Conservation (phyloP, 2,329 filamentous ascomycete genomes). For the Pestalotiopsis fici region DNA sequence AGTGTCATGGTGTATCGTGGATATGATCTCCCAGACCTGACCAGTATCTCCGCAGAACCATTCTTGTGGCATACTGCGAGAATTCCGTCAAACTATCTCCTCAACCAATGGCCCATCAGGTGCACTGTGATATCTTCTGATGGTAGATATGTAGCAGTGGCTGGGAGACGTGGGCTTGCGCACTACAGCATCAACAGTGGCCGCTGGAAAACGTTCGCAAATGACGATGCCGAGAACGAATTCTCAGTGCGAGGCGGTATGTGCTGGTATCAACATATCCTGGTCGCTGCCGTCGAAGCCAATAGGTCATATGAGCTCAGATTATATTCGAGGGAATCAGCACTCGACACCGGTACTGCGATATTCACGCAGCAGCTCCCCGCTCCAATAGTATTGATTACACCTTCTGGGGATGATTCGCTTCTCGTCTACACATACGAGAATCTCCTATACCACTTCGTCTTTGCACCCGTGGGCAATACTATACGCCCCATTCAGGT, state of each 20-base stretch:
- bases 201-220: constrained; percentile 92
- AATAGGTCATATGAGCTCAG: constrained; percentile 82
- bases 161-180: constrained; percentile 86
- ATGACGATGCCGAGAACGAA: constrained; percentile 78
- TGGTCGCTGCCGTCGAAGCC: constrained; percentile 90
- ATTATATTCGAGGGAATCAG: constrained; percentile 86
- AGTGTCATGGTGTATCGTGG: constrained; percentile 92
- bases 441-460: constrained; percentile 92
- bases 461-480: constrained; percentile 74
- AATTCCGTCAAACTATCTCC: constrained; percentile 80
- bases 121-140: constrained; percentile 87
- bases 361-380: constrained; percentile 78
- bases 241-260: constrained; percentile 94
- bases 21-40: constrained; percentile 87
- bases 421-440: constrained; percentile 96
- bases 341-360: constrained; percentile 71
- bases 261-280: constrained; percentile 97
- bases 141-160: constrained; percentile 92
- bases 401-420: constrained; percentile 89
- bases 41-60: constrained; percentile 87
- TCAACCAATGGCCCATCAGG: constrained; percentile 91
- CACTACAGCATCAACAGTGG: constrained; percentile 96
- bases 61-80: constrained; percentile 94
- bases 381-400: constrained; percentile 85
- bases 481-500: constrained; percentile 82